Base-by-base conservation (phyloP, 225 moss, liverwort and hornwort species). In the Physcomitrium patens region DNA sequence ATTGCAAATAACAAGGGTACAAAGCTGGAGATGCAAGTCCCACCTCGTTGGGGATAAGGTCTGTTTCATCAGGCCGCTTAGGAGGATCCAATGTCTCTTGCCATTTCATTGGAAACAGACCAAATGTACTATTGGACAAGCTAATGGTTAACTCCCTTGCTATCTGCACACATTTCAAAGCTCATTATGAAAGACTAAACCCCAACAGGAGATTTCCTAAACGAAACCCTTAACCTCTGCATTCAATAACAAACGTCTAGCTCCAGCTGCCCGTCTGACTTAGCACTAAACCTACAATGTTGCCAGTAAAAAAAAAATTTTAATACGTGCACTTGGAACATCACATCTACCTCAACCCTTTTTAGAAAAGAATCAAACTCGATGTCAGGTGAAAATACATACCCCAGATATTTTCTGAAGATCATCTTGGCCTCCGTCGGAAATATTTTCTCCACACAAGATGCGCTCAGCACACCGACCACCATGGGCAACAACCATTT, bases 401-500 rank as follows among this genome's bases (percentile, higher is more conserved):
- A 99, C 99, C 85, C 76, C 77, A 14, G 99, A 82, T 65, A 99
- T 86, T 85, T 91, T 93, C 48, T 83, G 86, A 41, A 99, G 91
- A 65, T 99, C 99, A 56, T 99, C 99, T 74, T 99, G 99, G 74
- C 89, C 85, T 55, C 99, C 99, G 81, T 99, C 99, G 59, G 88
- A 91, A 9, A 93, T 74, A 31, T 92, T 83, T 18, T 90, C 84
- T 56, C 91, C 95, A 72, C 58, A 83, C 41, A 95, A 49, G 63
- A 99, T 85, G 20, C 93, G 87, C 82, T 99, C 99, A 24, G 95
- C 94, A 83, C 95, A 93, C 79, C 91, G 89, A 57, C 99, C 99
- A 79, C 95, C 99, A 82, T 95, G 95, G 66, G 99, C 93, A 74
- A 99, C 99, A 54, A 99, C 99, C 99, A 99, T 99, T 89, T 99